Percentiles rank a stretch among this genome's conserved stretches.
These are phyloP conservation scores for Calonectria pteridis DNA, from an alignment of 2,329 filamentous ascomycete genomes.

Conservation along the genomic window DNA sequence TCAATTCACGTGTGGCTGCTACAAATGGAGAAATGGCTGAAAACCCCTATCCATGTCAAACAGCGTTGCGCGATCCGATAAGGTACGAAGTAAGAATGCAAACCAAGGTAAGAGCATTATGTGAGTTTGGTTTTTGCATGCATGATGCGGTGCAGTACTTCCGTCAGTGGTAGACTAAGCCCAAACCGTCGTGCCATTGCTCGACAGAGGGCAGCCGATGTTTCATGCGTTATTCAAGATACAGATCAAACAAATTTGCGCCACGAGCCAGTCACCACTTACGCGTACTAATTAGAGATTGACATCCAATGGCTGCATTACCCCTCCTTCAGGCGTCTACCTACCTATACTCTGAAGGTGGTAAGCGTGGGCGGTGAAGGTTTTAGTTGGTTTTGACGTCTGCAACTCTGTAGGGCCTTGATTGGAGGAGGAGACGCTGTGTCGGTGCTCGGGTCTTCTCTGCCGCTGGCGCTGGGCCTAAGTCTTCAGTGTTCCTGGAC, in stretches of 20 bases:
- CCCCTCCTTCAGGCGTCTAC: slow-evolving; percentile 36
- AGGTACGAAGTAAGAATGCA: neutral
- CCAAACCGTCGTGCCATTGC: neutral
- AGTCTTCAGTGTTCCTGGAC: slow-evolving; percentile 3
- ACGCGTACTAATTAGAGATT: neutral
- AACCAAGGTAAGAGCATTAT: neutral
- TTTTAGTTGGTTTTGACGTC: slow-evolving; percentile 38
- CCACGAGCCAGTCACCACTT: neutral
- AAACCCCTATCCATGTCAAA: neutral
- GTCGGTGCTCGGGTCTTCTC: slow-evolving; percentile 30
- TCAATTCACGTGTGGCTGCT: neutral
- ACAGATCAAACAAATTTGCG: neutral
- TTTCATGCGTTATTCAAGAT: neutral
- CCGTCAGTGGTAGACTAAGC: neutral
- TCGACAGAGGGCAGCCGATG: too few relatives aligned
- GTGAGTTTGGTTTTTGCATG: neutral
- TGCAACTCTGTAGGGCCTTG: slow-evolving; percentile 36
- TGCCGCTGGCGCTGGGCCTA: slow-evolving; percentile 27
- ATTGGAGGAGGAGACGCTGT: slow-evolving; percentile 39
- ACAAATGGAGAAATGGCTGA: neutral
- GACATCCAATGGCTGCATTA: slow-evolving; percentile 25
- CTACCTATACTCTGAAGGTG: slow-evolving; percentile 15
- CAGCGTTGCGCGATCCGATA: neutral
- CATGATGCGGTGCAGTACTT: neutral
- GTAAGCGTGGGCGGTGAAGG: slow-evolving; percentile 43